Evolutionary conservation across 2,329 filamentous ascomycete genomes (phyloP).

Genomic region (Dothidotthia symphoricarpi): DNA sequence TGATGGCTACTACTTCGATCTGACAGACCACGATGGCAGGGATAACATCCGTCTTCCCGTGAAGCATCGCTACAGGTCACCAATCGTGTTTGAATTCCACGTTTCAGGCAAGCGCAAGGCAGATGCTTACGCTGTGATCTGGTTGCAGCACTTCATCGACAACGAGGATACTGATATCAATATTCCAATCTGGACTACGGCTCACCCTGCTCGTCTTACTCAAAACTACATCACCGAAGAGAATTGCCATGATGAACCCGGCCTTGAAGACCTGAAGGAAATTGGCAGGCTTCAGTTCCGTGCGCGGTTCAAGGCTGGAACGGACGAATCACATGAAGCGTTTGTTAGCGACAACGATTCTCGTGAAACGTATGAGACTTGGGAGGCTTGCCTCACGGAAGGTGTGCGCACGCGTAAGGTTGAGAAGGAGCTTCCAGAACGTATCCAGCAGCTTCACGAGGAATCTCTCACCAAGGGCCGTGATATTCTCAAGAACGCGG

Average conservation of each 20-base stretch:
- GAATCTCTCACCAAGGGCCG: slow-evolving; percentile 74
- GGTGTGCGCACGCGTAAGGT: slow-evolving; percentile 75
- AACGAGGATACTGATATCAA: slow-evolving; percentile 75
- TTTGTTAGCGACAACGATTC: slow-evolving; percentile 87
- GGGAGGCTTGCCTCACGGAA: slow-evolving; percentile 88
- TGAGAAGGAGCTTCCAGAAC: slow-evolving; percentile 67
- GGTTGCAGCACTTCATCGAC: slow-evolving; percentile 83
- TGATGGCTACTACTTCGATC: slow-evolving; percentile 60
- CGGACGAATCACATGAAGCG: slow-evolving; percentile 77
- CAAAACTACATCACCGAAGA: slow-evolving; percentile 90
- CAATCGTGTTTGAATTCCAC: slow-evolving; percentile 85
- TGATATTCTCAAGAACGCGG: slow-evolving; percentile 72
- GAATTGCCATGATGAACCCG: slow-evolving; percentile 67
- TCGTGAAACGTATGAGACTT: slow-evolving; percentile 89
- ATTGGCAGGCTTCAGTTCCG: slow-evolving; percentile 79
- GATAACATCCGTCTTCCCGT: slow-evolving; percentile 74
- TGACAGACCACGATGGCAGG: slow-evolving; percentile 52
- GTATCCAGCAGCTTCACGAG: slow-evolving; percentile 75
- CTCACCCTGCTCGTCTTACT: slow-evolving; percentile 70
- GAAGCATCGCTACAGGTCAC: slow-evolving; percentile 84
- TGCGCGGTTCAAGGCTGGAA: slow-evolving; percentile 83
- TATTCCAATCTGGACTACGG: slow-evolving; percentile 86
- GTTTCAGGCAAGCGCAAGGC: slow-evolving; percentile 65
- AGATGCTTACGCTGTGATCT: slow-evolving; percentile 75
- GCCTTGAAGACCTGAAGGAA: slow-evolving; percentile 72